Evolutionary conservation across 805 yeast genomes (phyloP).

Genomic region (Saturnispora sekii): DNA sequence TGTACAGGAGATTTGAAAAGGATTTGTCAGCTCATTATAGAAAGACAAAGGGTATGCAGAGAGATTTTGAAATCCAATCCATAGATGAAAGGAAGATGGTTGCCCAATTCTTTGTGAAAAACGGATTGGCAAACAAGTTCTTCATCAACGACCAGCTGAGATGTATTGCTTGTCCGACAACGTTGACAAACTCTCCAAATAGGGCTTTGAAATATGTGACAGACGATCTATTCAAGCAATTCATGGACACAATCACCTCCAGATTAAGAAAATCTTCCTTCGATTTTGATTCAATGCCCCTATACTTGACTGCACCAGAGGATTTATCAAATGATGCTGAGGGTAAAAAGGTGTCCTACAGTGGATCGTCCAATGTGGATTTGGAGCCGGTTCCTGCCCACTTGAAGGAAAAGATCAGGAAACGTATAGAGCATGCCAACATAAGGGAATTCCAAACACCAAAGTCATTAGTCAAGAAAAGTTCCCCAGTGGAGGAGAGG

Average conservation of each 20-base stretch:
- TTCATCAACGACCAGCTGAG: conserved; percentile 26
- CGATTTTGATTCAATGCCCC: conserved; percentile 32
- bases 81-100: conserved; percentile 20
- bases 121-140: conserved; percentile 18
- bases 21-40: conserved; percentile 24
- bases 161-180: conserved; percentile 30
- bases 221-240: conserved; percentile 36
- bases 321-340: conserved; percentile 7
- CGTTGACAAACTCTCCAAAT: conserved; percentile 17
- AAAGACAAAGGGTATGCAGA: conserved; percentile 9
- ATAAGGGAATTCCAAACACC: conserved; percentile 13
- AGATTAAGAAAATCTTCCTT: conserved; percentile 46
- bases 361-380: conserved; percentile 14
- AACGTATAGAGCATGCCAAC: conserved; percentile 11
- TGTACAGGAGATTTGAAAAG: conserved; percentile 39
- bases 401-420: conserved; percentile 14
- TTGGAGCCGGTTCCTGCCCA: conserved; percentile 23
- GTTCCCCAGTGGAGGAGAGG: conserved; percentile 23
- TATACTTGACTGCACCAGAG: conserved; percentile 21
- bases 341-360: conserved; percentile 10
- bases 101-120: conserved; percentile 20
- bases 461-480: conserved; percentile 13
- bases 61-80: conserved; percentile 22
- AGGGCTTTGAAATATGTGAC: conserved; percentile 19
- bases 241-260: conserved; percentile 44